These are phyloP conservation scores for Raffaelea deltoideospora DNA, from an alignment of 2,329 filamentous ascomycete genomes.

Conservation along the genomic window DNA sequence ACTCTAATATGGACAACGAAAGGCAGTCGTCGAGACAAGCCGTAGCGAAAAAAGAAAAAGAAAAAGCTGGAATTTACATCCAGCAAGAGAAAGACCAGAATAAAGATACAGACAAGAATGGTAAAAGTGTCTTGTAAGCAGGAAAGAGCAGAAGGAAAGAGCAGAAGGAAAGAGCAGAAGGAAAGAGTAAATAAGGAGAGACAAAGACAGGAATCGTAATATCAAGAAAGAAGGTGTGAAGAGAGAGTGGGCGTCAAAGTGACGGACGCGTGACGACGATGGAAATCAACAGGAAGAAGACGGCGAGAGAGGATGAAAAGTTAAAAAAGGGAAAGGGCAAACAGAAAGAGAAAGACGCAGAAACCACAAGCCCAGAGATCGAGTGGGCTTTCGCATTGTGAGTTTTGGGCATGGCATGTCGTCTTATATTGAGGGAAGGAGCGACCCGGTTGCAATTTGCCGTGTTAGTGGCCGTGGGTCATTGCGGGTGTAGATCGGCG, in stretches of 20 bases:
- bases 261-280: not conserved
- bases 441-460: too few species aligned
- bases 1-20: too few species aligned
- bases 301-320: not conserved
- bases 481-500: too few species aligned
- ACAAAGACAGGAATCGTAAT: slow-evolving; percentile 6
- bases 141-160: not conserved
- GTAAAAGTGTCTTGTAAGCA: not conserved
- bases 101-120: not conserved
- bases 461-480: too few species aligned
- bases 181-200: slow-evolving; percentile 3
- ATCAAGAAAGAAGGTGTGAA: not conserved
- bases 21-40: too few species aligned
- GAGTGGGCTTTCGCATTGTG: too few species aligned
- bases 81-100: not conserved
- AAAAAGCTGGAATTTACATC: not conserved
- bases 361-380: too few species aligned
- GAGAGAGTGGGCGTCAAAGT: not conserved
- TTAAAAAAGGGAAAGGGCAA: not conserved
- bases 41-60: too few species aligned
- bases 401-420: too few species aligned
- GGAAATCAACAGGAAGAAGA: too few species aligned
- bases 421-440: too few species aligned
- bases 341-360: too few species aligned
- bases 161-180: not conserved